Evolutionary conservation across 2,329 filamentous ascomycete species (phyloP).

Genomic region (Catunica adiposa): DNA sequence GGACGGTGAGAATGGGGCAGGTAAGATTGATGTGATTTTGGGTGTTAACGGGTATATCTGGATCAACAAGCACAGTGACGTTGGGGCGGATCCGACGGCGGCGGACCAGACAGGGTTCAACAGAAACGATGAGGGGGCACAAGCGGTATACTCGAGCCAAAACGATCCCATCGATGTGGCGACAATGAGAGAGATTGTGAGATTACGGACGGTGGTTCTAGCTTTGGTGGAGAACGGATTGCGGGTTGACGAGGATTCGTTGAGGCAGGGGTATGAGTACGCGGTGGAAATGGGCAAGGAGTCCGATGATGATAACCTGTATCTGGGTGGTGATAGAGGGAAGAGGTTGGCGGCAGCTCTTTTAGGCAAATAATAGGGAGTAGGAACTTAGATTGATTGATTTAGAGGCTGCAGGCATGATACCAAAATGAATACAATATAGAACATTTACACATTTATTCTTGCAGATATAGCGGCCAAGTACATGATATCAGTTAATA

Average conservation of each 20-base stretch:
- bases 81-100: constrained; percentile 32
- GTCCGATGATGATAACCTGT: constrained; percentile 41
- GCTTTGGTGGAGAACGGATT: constrained; percentile 69
- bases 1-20: constrained; percentile 36
- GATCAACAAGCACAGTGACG: constrained; percentile 70
- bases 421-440: neutral
- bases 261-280: constrained; percentile 66
- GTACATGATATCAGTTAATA: too few species aligned
- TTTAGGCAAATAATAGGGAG: constrained; percentile 6
- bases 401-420: neutral
- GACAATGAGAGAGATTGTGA: constrained; percentile 75
- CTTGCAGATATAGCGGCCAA: too few species aligned
- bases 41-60: constrained; percentile 97
- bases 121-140: constrained; percentile 70
- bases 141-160: constrained; percentile 83
- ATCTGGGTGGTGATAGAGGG: constrained; percentile 42
- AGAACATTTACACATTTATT: neutral
- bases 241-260: constrained; percentile 77
- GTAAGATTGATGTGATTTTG: constrained; percentile 67
- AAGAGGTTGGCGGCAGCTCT: constrained; percentile 29
- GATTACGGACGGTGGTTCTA: constrained; percentile 64
- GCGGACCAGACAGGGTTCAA: constrained; percentile 55
- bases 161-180: constrained; percentile 68
- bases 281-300: constrained; percentile 58
- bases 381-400: too few species aligned